phyloP scores from a whole-genome alignment of 2,329 filamentous ascomycete genomes.

The Trichoderma semiorbis region DNA sequence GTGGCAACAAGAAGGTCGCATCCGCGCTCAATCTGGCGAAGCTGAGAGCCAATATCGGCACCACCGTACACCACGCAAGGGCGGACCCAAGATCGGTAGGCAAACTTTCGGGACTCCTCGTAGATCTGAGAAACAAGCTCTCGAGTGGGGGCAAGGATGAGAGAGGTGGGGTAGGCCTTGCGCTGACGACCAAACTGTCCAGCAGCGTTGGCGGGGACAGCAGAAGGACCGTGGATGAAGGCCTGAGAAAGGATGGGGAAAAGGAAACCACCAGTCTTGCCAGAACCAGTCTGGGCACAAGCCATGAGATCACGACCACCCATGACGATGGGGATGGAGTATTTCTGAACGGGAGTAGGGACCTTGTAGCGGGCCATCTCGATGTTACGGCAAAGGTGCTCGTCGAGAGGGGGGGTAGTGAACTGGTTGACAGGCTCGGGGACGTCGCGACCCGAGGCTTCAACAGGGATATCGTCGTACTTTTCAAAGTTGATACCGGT shows the following conservation, averaged over 20 bases:
- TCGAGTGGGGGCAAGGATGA: slow-evolving; percentile 94
- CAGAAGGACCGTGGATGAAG: slow-evolving; percentile 81
- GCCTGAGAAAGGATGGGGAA: slow-evolving; percentile 99
- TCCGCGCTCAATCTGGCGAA: slow-evolving; percentile 94
- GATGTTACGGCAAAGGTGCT: slow-evolving; percentile 91
- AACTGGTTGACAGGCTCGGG: slow-evolving; percentile 89
- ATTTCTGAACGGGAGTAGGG: slow-evolving; percentile 97
- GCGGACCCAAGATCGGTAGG: slow-evolving; percentile 97
- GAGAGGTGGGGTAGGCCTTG: slow-evolving; percentile 94
- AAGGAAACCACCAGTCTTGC: slow-evolving; percentile 99
- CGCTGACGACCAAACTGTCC: slow-evolving; percentile 86
- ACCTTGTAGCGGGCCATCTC: slow-evolving; percentile 91
- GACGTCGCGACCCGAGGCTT: slow-evolving; percentile 90
- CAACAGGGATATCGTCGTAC: slow-evolving; percentile 98
- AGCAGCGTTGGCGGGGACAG: slow-evolving; percentile 58
- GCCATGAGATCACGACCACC: slow-evolving; percentile 97
- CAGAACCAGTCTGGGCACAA: slow-evolving; percentile 98
- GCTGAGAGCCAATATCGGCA: slow-evolving; percentile 96
- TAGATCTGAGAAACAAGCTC: slow-evolving; percentile 98
- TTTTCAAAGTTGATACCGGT: slow-evolving; percentile 99
- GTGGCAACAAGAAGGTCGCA: slow-evolving; percentile 97
- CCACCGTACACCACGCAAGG: slow-evolving; percentile 98
- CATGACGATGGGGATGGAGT: slow-evolving; percentile 99
- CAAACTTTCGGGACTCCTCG: slow-evolving; percentile 95
- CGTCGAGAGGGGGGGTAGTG: slow-evolving; percentile 91